Conservation (phyloP, 805 yeast genomes). For the Kodamaea leandrae region DNA sequence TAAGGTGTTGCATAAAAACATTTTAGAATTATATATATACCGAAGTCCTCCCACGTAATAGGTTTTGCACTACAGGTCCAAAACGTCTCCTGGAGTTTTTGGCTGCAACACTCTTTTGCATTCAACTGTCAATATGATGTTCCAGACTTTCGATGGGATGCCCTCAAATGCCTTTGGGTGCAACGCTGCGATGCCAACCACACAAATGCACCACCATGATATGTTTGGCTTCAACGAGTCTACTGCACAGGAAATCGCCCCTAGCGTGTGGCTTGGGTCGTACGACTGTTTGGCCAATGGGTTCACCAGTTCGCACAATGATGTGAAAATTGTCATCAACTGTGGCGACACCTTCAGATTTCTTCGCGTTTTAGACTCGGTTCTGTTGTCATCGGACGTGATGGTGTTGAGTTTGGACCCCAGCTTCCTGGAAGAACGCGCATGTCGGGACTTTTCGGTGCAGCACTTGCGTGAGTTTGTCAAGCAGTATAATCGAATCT, state of each 20-base stretch:
- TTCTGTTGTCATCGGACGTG: constrained; percentile 32
- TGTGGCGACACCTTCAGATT: constrained; percentile 35
- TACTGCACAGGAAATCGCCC: constrained; percentile 25
- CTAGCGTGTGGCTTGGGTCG: constrained; percentile 29
- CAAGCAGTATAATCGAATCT: constrained; percentile 28
- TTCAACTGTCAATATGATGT: constrained; percentile 2
- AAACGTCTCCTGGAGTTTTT: neutral
- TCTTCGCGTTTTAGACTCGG: constrained; percentile 23
- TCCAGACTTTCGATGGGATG: neutral
- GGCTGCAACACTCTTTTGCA: neutral
- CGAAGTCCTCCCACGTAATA: too few species aligned
- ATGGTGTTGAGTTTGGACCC: constrained; percentile 39
- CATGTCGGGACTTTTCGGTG: constrained; percentile 5
- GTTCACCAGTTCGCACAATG: constrained; percentile 2
- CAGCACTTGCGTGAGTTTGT: constrained; percentile 24
- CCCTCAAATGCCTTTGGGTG: neutral
- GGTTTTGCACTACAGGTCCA: too few species aligned
- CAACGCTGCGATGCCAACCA: too few species aligned
- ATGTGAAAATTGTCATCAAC: constrained; percentile 36
- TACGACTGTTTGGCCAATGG: constrained; percentile 13
- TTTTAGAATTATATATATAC: neutral
- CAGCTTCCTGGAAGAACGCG: constrained; percentile 18
- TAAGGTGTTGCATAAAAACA: neutral
- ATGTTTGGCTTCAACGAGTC: constrained; percentile 7
- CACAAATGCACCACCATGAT: too few species aligned